Conservation (phyloP, 108 stramenopile species). For the Nitzschia inconspicua region DNA sequence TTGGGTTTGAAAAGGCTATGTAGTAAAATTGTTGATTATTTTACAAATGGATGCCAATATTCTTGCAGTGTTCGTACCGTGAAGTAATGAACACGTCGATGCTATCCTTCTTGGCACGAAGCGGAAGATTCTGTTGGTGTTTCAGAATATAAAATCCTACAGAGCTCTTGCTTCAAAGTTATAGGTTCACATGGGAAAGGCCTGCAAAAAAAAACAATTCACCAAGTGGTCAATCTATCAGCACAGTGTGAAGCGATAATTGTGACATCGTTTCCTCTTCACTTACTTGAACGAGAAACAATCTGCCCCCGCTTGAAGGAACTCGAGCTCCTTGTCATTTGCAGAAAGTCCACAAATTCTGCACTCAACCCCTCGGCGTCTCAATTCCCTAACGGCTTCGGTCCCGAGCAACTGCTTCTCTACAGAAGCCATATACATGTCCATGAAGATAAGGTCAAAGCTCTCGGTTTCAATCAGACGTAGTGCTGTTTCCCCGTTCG, state of each 20-base stretch:
- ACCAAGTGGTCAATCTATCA: background rate
- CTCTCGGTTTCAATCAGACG: conserved; percentile 12
- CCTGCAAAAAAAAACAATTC: background rate
- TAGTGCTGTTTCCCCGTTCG: conserved; percentile 38
- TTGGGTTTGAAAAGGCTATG: too few species aligned
- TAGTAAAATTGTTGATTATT: too few species aligned
- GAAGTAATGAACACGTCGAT: too few species aligned
- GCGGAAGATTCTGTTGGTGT: too few species aligned
- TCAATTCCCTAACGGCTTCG: conserved; percentile 10
- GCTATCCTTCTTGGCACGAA: too few species aligned
- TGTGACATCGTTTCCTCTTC: too few species aligned
- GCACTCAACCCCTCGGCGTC: conserved; percentile 8
- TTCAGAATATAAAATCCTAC: too few species aligned
- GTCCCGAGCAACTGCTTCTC: conserved; percentile 35
- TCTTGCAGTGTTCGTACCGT: too few species aligned
- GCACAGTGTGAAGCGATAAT: too few species aligned
- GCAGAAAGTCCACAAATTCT: conserved; percentile 33
- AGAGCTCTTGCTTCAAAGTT: background rate
- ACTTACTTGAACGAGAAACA: conserved; percentile 30
- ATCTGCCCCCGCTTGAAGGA: conserved; percentile 32
- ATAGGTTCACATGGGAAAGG: background rate
- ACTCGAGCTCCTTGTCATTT: conserved; percentile 17
- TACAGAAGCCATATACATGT: conserved; percentile 28
- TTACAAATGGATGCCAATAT: too few species aligned
- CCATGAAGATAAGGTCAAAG: conserved; percentile 28